Evolutionary conservation across 2,329 filamentous ascomycete species (phyloP).

Genomic region (Phialemoniopsis sp.): DNA sequence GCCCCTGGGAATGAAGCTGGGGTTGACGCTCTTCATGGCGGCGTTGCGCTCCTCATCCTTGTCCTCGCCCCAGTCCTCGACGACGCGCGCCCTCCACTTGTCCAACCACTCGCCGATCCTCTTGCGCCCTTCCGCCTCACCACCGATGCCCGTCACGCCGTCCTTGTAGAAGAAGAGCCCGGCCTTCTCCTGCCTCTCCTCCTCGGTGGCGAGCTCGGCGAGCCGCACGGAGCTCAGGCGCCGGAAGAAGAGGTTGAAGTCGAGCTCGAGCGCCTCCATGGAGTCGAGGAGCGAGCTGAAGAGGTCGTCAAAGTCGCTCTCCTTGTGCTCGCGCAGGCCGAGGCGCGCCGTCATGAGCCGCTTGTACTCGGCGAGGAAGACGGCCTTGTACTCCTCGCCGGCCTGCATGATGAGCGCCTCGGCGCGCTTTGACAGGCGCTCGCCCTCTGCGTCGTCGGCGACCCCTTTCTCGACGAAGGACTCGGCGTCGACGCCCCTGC

Average conservation of each 20-base stretch:
- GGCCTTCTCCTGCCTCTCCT: constrained; percentile 60
- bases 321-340: constrained; percentile 66
- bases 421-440: constrained; percentile 71
- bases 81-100: constrained; percentile 67
- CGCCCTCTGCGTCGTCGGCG: constrained; percentile 63
- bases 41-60: constrained; percentile 59
- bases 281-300: constrained; percentile 81
- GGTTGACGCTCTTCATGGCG: constrained; percentile 84
- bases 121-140: constrained; percentile 60
- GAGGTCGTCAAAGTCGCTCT: constrained; percentile 73
- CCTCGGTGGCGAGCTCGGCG: constrained; percentile 59
- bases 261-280: constrained; percentile 76
- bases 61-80: constrained; percentile 70
- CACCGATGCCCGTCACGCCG: constrained; percentile 53
- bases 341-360: constrained; percentile 75
- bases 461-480: constrained; percentile 72
- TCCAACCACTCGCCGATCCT: constrained; percentile 75
- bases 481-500: constrained; percentile 64
- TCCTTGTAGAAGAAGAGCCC: constrained; percentile 77
- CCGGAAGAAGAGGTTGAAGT: constrained; percentile 94
- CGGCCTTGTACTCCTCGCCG: constrained; percentile 83
- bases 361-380: constrained; percentile 89
- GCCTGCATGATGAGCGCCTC: constrained; percentile 77
- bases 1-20: constrained; percentile 84
- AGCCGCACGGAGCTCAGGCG: constrained; percentile 63